These are phyloP conservation scores for Alisma plantagoaquatica DNA, from an alignment of 106 monocot genomes.

Conservation along the genomic window DNA sequence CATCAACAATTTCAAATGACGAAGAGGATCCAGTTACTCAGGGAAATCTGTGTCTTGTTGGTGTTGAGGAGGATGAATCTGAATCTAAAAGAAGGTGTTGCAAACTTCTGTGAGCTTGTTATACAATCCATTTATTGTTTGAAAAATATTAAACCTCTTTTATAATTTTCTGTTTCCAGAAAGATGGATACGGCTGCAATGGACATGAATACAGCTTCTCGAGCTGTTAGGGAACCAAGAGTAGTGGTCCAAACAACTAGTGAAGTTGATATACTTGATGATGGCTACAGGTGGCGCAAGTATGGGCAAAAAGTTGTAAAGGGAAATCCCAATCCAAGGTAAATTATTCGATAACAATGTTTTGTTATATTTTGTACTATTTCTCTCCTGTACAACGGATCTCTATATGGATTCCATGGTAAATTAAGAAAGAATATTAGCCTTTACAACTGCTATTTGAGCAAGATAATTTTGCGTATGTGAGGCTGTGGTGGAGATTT, in stretches of 20 bases:
- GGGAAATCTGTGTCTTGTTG: slow-evolving; percentile 29
- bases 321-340: slow-evolving; percentile 31
- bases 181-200: slow-evolving; percentile 53
- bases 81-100: slow-evolving; percentile 74
- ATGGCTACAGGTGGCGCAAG: slow-evolving; percentile 98
- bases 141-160: background rate
- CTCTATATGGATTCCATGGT: background rate
- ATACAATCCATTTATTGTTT: background rate
- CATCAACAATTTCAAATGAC: slow-evolving; percentile 43
- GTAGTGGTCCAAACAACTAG: slow-evolving; percentile 96
- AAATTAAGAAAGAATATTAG: background rate
- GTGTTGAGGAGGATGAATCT: slow-evolving; percentile 54
- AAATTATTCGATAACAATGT: background rate
- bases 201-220: slow-evolving; percentile 59
- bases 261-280: slow-evolving; percentile 93
- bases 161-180: slow-evolving; percentile 28
- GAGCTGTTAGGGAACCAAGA: slow-evolving; percentile 21
- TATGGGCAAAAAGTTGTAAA: slow-evolving; percentile 95
- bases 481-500: too few species aligned
- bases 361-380: background rate
- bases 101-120: background rate
- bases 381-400: background rate
- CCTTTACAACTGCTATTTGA: too few species aligned
- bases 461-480: too few species aligned
- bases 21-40: slow-evolving; percentile 47